These are phyloP conservation scores for Boletus rubroflammeus DNA, from an alignment of 768 basidiomycete species.

Conservation along the genomic window DNA sequence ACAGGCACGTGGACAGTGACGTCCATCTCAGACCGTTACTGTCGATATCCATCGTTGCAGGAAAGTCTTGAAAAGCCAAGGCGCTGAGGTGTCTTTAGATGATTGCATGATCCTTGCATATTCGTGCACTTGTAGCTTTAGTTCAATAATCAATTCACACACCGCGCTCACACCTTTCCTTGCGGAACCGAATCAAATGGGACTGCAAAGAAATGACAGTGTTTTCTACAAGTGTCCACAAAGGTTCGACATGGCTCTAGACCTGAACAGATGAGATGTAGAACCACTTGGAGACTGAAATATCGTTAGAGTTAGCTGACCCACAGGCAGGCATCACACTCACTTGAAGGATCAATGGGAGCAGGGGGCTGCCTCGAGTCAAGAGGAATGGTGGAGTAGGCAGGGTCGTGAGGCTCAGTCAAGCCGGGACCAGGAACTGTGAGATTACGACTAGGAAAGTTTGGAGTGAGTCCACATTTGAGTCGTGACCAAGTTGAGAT, in stretches of 20 bases:
- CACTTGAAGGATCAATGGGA: slow-evolving; percentile 87
- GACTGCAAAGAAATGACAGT: slow-evolving; percentile 1
- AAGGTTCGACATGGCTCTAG: slow-evolving; percentile 28
- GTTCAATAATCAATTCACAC: slow-evolving; percentile 7
- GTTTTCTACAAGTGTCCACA: background rate
- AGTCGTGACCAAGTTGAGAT: background rate
- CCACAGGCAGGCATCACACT: slow-evolving; percentile 25
- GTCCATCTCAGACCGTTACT: slow-evolving; percentile 85
- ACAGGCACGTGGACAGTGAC: slow-evolving; percentile 90
- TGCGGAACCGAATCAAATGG: background rate
- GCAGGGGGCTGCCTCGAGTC: slow-evolving; percentile 84
- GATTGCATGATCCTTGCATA: slow-evolving; percentile 13
- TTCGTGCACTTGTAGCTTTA: slow-evolving; percentile 28
- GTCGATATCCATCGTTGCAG: slow-evolving; percentile 78
- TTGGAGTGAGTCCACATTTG: background rate
- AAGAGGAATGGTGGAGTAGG: slow-evolving; percentile 63
- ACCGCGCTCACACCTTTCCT: background rate
- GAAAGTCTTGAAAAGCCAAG: slow-evolving; percentile 41
- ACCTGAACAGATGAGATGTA: slow-evolving; percentile 89
- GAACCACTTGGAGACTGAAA: slow-evolving; percentile 86
- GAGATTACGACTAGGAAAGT: slow-evolving; percentile 65
- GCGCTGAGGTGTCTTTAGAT: slow-evolving; percentile 13
- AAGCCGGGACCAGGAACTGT: slow-evolving; percentile 70
- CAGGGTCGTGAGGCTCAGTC: slow-evolving; percentile 55
- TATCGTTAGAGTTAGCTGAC: slow-evolving; percentile 8